phyloP scores from a whole-genome alignment of 805 yeast genomes.

The Zygoascus flipseniorum region DNA sequence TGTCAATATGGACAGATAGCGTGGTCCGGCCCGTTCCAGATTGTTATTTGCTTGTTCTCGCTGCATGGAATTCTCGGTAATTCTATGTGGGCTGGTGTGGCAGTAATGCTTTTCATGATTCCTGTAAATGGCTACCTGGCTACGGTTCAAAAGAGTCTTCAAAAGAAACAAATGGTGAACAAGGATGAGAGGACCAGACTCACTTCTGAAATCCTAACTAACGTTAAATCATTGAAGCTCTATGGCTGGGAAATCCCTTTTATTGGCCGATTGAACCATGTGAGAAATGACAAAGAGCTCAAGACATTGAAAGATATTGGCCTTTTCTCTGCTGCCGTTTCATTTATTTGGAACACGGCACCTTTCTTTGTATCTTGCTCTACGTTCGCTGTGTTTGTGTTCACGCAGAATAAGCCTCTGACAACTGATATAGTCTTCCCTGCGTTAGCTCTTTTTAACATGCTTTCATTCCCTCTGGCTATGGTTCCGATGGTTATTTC shows the following conservation, averaged over 20 bases:
- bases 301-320: conserved; percentile 67
- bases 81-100: conserved; percentile 88
- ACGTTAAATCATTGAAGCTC: conserved; percentile 76
- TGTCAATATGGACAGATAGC: conserved; percentile 71
- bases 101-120: conserved; percentile 60
- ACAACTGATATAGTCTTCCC: conserved; percentile 84
- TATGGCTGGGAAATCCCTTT: conserved; percentile 88
- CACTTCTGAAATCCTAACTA: conserved; percentile 79
- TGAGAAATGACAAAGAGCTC: conserved; percentile 54
- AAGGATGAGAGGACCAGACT: conserved; percentile 71
- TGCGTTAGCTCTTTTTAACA: conserved; percentile 53
- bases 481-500: conserved; percentile 88
- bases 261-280: conserved; percentile 40
- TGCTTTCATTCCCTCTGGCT: conserved; percentile 84
- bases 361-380: conserved; percentile 89
- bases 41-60: conserved; percentile 66
- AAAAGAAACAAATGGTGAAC: conserved; percentile 80
- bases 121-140: conserved; percentile 58
- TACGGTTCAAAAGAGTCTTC: conserved; percentile 41
- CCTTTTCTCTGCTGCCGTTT: conserved; percentile 73
- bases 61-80: conserved; percentile 70
- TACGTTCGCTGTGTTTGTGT: conserved; percentile 79
- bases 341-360: conserved; percentile 79
- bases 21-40: conserved; percentile 93
- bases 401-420: conserved; percentile 54